These are phyloP conservation scores for Gossypium aridum DNA, from an alignment of 441 rosid species.

Conservation along the genomic window DNA sequence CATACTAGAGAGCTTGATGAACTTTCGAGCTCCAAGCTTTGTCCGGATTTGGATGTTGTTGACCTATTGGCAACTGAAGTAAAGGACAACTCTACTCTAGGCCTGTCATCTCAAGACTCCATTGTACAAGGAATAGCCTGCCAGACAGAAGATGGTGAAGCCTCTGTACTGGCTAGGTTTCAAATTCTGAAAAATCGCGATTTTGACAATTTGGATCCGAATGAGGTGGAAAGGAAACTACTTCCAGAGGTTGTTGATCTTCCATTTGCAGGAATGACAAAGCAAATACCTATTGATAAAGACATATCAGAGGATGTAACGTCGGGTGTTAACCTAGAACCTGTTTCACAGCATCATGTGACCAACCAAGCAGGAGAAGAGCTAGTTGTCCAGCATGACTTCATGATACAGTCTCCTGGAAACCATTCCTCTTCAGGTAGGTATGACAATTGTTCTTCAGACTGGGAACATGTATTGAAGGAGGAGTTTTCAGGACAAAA, in stretches of 20 bases:
- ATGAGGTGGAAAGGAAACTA: constrained; percentile 12
- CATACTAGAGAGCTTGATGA: constrained; percentile 18
- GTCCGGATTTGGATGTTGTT: constrained; percentile 13
- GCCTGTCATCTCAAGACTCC: constrained; percentile 11
- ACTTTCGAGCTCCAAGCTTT: constrained; percentile 21
- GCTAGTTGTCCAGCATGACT: constrained; percentile 19
- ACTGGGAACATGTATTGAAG: constrained; percentile 69
- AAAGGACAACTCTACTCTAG: constrained; percentile 11
- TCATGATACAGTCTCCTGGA: constrained; percentile 8
- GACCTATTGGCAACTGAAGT: constrained; percentile 24
- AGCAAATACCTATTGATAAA: constrained; percentile 2
- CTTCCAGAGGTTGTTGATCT: constrained; percentile 14
- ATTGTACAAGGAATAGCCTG: constrained; percentile 3
- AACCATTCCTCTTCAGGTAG: constrained; percentile 21
- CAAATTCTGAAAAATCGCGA: constrained; percentile 29
- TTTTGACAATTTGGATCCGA: constrained; percentile 16
- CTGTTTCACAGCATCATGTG: constrained; percentile 6
- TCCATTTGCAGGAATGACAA: constrained; percentile 17
- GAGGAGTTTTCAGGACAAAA: constrained; percentile 39
- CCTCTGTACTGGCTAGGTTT: constrained; percentile 35
- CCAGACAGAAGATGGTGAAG: constrained; percentile 22
- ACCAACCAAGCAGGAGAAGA: constrained; percentile 9
- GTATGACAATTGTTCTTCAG: constrained; percentile 44
- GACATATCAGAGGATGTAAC: constrained; percentile 11
- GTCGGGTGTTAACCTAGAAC: constrained; percentile 7